Conservation (phyloP, 176 grass and related monocot genomes). For the Paspalum vaginatum region DNA sequence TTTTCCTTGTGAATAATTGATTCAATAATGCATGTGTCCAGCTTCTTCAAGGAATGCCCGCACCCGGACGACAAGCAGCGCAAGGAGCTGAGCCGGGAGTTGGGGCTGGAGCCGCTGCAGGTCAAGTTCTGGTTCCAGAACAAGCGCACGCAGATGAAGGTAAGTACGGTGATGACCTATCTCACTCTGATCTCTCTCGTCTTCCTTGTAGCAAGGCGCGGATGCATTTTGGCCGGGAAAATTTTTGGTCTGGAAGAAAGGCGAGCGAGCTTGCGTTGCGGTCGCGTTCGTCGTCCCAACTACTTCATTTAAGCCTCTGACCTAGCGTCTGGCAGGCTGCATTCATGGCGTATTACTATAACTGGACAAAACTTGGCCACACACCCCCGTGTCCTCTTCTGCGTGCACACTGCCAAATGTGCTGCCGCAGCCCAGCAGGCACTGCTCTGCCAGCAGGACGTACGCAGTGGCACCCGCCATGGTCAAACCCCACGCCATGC, state of each 20-base stretch:
- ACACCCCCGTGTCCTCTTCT: slow-evolving; percentile 44
- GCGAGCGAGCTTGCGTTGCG: neutral
- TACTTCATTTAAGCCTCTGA: slow-evolving; percentile 64
- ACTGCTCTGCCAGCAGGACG: neutral
- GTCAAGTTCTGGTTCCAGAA: slow-evolving; percentile 95
- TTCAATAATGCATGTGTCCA: neutral
- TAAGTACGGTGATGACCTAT: neutral
- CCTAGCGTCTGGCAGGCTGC: slow-evolving; percentile 49
- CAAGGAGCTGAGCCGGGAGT: slow-evolving; percentile 82
- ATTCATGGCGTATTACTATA: slow-evolving; percentile 70
- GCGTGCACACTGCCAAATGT: slow-evolving; percentile 50
- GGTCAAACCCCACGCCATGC: slow-evolving; percentile 40
- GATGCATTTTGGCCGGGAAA: neutral
- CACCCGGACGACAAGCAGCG: slow-evolving; percentile 88
- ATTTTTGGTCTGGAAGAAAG: neutral
- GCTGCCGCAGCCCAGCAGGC: neutral
- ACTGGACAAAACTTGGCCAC: slow-evolving; percentile 55
- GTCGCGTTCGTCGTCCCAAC: slow-evolving; percentile 31
- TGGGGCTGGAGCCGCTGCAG: slow-evolving; percentile 76
- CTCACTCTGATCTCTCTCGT: neutral
- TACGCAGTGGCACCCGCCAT: neutral
- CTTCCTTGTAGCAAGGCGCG: neutral
- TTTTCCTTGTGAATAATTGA: neutral
- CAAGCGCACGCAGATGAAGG: slow-evolving; percentile 86
- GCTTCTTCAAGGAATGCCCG: slow-evolving; percentile 86